A percentile compares a stretch with the other conserved stretches of the same genome.
phyloP scores from a whole-genome alignment of 23 red algal species.

The Cyanidiococcus yangmingshanensis region DNA sequence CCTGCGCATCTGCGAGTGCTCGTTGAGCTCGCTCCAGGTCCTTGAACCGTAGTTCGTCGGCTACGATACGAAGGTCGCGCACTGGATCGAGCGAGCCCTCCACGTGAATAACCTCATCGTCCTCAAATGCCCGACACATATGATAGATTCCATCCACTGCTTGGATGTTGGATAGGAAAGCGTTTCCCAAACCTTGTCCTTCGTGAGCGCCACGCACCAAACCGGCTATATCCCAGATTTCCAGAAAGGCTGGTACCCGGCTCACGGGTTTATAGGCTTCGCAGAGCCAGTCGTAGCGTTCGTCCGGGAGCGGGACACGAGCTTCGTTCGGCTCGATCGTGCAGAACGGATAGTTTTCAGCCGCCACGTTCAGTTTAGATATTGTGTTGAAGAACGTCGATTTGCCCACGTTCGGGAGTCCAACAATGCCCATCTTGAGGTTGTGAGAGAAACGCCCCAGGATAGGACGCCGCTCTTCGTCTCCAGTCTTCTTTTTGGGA shows the following conservation, averaged over 20 bases:
- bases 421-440: constrained; percentile 98
- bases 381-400: constrained; percentile 96
- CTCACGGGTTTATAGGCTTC: constrained; percentile 57
- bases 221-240: constrained; percentile 95
- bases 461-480: constrained; percentile 18
- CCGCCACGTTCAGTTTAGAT: constrained; percentile 56
- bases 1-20: constrained; percentile 44
- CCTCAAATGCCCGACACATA: constrained; percentile 67
- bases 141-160: constrained; percentile 93
- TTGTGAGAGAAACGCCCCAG: constrained; percentile 86
- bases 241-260: constrained; percentile 57
- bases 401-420: constrained; percentile 95
- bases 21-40: constrained; percentile 50
- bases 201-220: constrained; percentile 76
- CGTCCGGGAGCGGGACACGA: constrained; percentile 66
- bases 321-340: constrained; percentile 97
- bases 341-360: constrained; percentile 99
- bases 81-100: constrained; percentile 84
- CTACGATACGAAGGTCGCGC: constrained; percentile 75
- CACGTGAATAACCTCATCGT: constrained; percentile 87
- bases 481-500: constrained; percentile 43
- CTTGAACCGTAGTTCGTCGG: constrained; percentile 72
- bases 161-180: constrained; percentile 82
- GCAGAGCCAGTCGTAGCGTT: constrained; percentile 88
- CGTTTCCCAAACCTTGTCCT: constrained; percentile 87